phyloP scores from a whole-genome alignment of 768 basidiomycete species.

The Boletus vinaceobasis region DNA sequence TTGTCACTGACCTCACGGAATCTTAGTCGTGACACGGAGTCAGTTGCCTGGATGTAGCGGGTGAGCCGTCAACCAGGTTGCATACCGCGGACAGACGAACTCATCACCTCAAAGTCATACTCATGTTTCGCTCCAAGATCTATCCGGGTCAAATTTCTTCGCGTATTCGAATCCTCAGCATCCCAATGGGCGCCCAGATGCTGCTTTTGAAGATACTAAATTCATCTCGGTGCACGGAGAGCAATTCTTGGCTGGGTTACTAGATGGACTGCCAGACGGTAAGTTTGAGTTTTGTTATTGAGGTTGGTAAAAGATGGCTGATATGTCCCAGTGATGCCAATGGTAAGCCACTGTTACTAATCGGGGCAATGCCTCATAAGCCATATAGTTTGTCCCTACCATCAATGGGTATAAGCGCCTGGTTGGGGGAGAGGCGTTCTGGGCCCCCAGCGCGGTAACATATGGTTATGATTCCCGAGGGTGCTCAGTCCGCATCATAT shows the following conservation, averaged over 20 bases:
- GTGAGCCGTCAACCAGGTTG: slow-evolving; percentile 37
- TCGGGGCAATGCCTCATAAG: neutral
- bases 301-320: neutral
- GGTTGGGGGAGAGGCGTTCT: slow-evolving; percentile 88
- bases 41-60: slow-evolving; percentile 96
- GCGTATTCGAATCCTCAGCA: slow-evolving; percentile 62
- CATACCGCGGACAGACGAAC: slow-evolving; percentile 9
- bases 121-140: slow-evolving; percentile 81
- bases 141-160: slow-evolving; percentile 73
- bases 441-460: slow-evolving; percentile 90
- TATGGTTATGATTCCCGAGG: slow-evolving; percentile 96
- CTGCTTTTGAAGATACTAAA: slow-evolving; percentile 77
- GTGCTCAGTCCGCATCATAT: slow-evolving; percentile 88
- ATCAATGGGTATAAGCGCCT: slow-evolving; percentile 98
- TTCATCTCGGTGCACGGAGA: slow-evolving; percentile 82
- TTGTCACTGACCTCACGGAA: neutral
- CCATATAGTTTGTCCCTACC: slow-evolving; percentile 70
- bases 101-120: slow-evolving; percentile 58
- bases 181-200: slow-evolving; percentile 60
- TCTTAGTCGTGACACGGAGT: slow-evolving; percentile 2
- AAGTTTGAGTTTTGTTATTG: slow-evolving; percentile 18
- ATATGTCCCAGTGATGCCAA: slow-evolving; percentile 67
- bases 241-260: slow-evolving; percentile 90
- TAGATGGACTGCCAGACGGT: slow-evolving; percentile 90
- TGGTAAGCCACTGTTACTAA: slow-evolving; percentile 44